Conservation (phyloP, 371 early-diverging fungal species). For the Actinomucor elegans region DNA sequence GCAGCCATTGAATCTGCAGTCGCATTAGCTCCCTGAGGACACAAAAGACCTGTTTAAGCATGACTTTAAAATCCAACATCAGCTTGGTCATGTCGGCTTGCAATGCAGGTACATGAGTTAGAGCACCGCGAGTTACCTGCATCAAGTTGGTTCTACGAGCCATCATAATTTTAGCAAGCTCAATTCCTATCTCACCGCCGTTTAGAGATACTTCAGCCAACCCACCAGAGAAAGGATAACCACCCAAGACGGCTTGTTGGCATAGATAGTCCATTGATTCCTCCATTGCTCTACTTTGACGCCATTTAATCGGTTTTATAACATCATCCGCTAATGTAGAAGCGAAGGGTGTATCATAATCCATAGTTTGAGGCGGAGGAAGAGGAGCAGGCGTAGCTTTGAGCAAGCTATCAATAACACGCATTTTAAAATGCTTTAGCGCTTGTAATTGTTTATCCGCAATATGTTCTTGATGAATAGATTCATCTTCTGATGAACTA, state of each 20-base stretch:
- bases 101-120: conserved; percentile 37
- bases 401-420: background rate
- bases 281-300: conserved; percentile 11
- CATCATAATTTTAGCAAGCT: conserved; percentile 41
- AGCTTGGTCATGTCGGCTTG: conserved; percentile 29
- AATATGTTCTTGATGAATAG: background rate
- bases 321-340: conserved; percentile 3
- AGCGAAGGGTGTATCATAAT: conserved; percentile 25
- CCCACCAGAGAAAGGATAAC: conserved; percentile 53
- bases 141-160: conserved; percentile 45
- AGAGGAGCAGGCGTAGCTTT: conserved; percentile 4
- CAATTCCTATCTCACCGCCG: conserved; percentile 47
- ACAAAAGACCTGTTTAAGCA: too few species aligned
- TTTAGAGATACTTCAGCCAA: conserved; percentile 37
- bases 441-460: background rate
- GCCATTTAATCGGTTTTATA: conserved; percentile 10
- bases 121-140: conserved; percentile 38
- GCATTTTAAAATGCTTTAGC: conserved; percentile 7
- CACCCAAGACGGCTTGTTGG: conserved; percentile 52
- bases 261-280: conserved; percentile 39
- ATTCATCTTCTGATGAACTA: background rate
- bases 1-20: too few species aligned
- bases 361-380: conserved; percentile 1
- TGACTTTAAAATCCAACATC: too few species aligned
- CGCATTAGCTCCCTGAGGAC: too few species aligned